These are phyloP conservation scores for Clavulina sp. DNA, from an alignment of 768 basidiomycete species.

Conservation along the genomic window DNA sequence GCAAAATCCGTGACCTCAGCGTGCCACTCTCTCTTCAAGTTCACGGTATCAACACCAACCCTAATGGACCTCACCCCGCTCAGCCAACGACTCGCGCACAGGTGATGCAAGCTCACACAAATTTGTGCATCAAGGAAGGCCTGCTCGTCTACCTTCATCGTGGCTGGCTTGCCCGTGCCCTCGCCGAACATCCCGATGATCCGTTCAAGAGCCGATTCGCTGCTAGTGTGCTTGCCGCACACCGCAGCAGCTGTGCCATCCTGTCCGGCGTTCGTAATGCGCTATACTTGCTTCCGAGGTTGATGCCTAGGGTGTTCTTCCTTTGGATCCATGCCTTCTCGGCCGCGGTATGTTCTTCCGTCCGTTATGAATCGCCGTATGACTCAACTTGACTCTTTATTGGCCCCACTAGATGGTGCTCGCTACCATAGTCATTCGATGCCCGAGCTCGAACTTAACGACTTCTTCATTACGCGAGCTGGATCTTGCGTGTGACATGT, in stretches of 20 bases:
- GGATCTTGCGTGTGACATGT: slow-evolving; percentile 16
- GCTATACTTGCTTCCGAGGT: slow-evolving; percentile 34
- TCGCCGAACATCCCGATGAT: slow-evolving; percentile 42
- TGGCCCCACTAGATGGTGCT: slow-evolving; percentile 41
- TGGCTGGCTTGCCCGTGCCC: slow-evolving; percentile 58
- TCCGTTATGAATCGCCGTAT: slow-evolving; percentile 1
- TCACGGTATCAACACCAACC: slow-evolving; percentile 6
- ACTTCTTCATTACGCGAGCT: slow-evolving; percentile 52
- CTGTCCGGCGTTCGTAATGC: slow-evolving; percentile 41
- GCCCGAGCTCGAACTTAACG: slow-evolving; percentile 53
- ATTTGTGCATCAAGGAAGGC: slow-evolving; percentile 15
- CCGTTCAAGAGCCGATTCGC: slow-evolving; percentile 54
- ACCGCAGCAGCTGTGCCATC: slow-evolving; percentile 18
- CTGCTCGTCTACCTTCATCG: slow-evolving; percentile 9
- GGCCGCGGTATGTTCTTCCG: slow-evolving; percentile 29
- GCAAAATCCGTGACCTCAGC: slow-evolving; percentile 9
- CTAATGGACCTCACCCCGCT: slow-evolving; percentile 1
- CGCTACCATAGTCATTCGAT: slow-evolving; percentile 58
- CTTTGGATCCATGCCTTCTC: slow-evolving; percentile 60
- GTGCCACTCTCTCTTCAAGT: slow-evolving; percentile 10
- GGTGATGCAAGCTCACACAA: slow-evolving; percentile 1
- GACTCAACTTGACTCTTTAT: not conserved
- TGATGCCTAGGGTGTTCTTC: slow-evolving; percentile 51
- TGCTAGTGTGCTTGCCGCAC: slow-evolving; percentile 39
- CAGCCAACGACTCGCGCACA: slow-evolving; percentile 3